These are phyloP conservation scores for Epichloe brachyelytri DNA, from an alignment of 2,329 filamentous ascomycete species.

Conservation along the genomic window DNA sequence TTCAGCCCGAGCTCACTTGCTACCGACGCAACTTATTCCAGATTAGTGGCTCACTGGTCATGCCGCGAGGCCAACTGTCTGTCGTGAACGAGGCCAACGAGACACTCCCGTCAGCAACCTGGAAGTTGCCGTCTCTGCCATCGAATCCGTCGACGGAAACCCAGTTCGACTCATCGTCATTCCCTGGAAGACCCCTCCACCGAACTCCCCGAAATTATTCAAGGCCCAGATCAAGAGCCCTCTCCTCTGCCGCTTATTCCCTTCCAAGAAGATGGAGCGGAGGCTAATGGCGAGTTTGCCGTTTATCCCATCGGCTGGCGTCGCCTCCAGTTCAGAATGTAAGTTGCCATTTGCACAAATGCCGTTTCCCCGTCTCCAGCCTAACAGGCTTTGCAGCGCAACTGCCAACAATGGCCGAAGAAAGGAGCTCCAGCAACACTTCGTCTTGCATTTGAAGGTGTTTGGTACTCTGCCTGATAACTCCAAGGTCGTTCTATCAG, in stretches of 20 bases:
- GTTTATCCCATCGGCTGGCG: constrained; percentile 93
- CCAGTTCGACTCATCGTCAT: constrained; percentile 90
- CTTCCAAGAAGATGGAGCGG: constrained; percentile 46
- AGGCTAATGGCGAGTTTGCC: constrained; percentile 64
- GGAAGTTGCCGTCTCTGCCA: constrained; percentile 81
- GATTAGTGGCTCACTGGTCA: constrained; percentile 78
- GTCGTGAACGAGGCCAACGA: constrained; percentile 76
- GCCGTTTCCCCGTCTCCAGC: constrained; percentile 16
- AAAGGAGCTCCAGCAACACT: constrained; percentile 94
- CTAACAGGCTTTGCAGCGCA: constrained; percentile 38
- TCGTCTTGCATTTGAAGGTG: constrained; percentile 78
- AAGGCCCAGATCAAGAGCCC: constrained; percentile 69
- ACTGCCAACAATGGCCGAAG: constrained; percentile 92
- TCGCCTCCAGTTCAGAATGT: constrained; percentile 79
- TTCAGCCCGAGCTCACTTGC: constrained; percentile 80
- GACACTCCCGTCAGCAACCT: constrained; percentile 67
- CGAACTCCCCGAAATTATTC: constrained; percentile 55
- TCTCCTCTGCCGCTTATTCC: constrained; percentile 63
- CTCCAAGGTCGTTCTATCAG: constrained; percentile 67
- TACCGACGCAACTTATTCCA: constrained; percentile 94
- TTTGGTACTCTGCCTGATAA: constrained; percentile 73
- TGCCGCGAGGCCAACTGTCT: constrained; percentile 65
- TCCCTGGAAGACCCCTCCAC: constrained; percentile 91
- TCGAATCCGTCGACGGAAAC: constrained; percentile 88
- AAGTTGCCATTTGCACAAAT: constrained; percentile 29